A percentile compares a stretch with the other conserved stretches of the same genome.
Conservation (phyloP, 768 basidiomycete genomes). For the Paxillus rubicundulus region DNA sequence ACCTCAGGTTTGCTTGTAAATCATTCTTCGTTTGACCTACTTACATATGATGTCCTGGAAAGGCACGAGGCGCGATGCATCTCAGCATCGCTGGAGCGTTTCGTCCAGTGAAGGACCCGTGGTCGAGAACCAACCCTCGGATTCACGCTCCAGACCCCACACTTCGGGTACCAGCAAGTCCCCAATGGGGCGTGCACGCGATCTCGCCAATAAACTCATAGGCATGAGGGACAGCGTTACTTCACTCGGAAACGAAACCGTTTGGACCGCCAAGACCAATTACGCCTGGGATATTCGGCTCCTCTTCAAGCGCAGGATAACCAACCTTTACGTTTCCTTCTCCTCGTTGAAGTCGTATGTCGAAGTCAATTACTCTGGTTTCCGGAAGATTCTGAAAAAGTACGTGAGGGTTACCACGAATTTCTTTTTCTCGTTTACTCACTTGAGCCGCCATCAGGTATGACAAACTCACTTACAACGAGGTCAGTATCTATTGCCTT, state of each 20-base stretch:
- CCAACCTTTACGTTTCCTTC: constrained; percentile 73
- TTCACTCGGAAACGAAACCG: constrained; percentile 43
- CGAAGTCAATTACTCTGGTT: constrained; percentile 89
- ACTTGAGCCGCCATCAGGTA: constrained; percentile 52
- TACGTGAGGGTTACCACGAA: constrained; percentile 34
- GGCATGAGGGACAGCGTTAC: constrained; percentile 52
- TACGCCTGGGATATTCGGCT: constrained; percentile 82
- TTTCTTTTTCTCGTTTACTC: not conserved
- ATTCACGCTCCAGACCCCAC: constrained; percentile 19
- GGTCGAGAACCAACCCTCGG: constrained; percentile 25
- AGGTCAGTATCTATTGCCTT: constrained; percentile 34
- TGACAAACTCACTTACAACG: constrained; percentile 86
- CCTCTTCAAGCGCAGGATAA: constrained; percentile 87
- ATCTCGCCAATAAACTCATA: constrained; percentile 48
- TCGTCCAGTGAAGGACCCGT: constrained; percentile 47
- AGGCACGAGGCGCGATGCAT: constrained; percentile 10
- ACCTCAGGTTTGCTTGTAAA: constrained; percentile 15
- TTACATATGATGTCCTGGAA: not conserved
- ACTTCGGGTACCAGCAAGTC: constrained; percentile 29
- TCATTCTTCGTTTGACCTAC: not conserved
- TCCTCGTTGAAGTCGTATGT: constrained; percentile 82
- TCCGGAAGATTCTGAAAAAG: constrained; percentile 96
- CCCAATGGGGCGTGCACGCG: constrained; percentile 32
- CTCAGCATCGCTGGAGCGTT: constrained; percentile 37
- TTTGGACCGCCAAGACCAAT: constrained; percentile 80